Evolutionary conservation across 108 stramenopile species (phyloP).

Genomic region (Nannochloropsis granulata): DNA sequence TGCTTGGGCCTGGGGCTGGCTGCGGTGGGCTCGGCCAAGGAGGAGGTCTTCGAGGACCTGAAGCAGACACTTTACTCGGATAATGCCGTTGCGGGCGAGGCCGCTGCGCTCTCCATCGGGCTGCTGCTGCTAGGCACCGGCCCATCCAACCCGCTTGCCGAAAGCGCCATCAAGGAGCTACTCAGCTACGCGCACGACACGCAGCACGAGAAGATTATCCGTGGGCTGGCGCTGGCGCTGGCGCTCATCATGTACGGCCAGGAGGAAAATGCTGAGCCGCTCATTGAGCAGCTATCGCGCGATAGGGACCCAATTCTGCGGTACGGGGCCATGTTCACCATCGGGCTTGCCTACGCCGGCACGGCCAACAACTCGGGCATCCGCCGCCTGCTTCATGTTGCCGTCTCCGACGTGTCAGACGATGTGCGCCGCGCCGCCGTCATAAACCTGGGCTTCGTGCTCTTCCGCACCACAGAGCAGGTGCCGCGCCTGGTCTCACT

Average conservation of each 20-base stretch:
- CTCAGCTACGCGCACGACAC: slow-evolving; percentile 90
- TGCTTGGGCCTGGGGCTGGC: slow-evolving; percentile 95
- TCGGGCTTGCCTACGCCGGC: slow-evolving; percentile 92
- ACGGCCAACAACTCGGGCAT: slow-evolving; percentile 92
- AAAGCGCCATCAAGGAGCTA: slow-evolving; percentile 64
- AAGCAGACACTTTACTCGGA: slow-evolving; percentile 83
- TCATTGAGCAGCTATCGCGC: slow-evolving; percentile 78
- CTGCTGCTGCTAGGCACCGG: slow-evolving; percentile 82
- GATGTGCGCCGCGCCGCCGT: slow-evolving; percentile 97
- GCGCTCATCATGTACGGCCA: slow-evolving; percentile 86
- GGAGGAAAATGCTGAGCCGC: slow-evolving; percentile 87
- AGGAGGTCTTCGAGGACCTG: slow-evolving; percentile 60
- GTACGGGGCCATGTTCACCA: slow-evolving; percentile 90
- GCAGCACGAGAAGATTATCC: slow-evolving; percentile 96
- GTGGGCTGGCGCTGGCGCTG: slow-evolving; percentile 83
- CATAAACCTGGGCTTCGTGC: slow-evolving; percentile 85
- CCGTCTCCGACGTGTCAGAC: slow-evolving; percentile 93
- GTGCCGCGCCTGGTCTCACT: slow-evolving; percentile 71
- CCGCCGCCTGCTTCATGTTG: slow-evolving; percentile 84
- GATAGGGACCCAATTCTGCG: slow-evolving; percentile 95
- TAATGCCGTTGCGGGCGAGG: slow-evolving; percentile 94
- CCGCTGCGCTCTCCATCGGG: slow-evolving; percentile 93
- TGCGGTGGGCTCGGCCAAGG: slow-evolving; percentile 71
- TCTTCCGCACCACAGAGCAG: slow-evolving; percentile 86
- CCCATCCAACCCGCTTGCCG: slow-evolving; percentile 36